phyloP scores from a whole-genome alignment of 345 rosid species.

The Balakata baccata region DNA sequence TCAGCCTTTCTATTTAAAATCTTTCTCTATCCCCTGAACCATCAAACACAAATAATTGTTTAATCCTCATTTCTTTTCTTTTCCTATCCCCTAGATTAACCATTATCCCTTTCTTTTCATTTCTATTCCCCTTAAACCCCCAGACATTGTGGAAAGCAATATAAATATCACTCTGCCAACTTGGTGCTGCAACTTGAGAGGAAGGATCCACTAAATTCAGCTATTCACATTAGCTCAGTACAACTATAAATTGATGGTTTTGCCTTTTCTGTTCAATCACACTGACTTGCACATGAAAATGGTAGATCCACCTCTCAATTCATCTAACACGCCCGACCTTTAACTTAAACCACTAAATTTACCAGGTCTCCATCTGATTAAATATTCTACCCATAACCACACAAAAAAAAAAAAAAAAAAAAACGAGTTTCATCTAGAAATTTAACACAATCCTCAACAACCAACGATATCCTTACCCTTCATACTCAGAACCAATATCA shows the following conservation, averaged over 20 bases:
- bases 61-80: not conserved
- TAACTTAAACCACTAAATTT: not conserved
- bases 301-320: not conserved
- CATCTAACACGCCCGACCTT: not conserved
- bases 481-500: constrained; percentile 90
- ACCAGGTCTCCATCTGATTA: constrained; percentile 1
- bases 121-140: not conserved
- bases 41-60: not conserved
- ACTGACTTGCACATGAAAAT: not conserved
- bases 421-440: not conserved
- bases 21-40: not conserved
- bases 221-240: too few species aligned
- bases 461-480: constrained; percentile 64
- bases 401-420: too few species aligned
- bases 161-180: not conserved
- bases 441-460: constrained; percentile 10
- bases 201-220: not conserved
- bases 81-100: not conserved
- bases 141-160: not conserved
- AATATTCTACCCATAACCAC: not conserved
- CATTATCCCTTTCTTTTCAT: not conserved
- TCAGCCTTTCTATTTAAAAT: not conserved
- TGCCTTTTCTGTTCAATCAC: not conserved
- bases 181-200: not conserved
- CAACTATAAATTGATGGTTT: not conserved